Conservation (phyloP, 208 protist genomes). For the Leishmania mexicana region DNA sequence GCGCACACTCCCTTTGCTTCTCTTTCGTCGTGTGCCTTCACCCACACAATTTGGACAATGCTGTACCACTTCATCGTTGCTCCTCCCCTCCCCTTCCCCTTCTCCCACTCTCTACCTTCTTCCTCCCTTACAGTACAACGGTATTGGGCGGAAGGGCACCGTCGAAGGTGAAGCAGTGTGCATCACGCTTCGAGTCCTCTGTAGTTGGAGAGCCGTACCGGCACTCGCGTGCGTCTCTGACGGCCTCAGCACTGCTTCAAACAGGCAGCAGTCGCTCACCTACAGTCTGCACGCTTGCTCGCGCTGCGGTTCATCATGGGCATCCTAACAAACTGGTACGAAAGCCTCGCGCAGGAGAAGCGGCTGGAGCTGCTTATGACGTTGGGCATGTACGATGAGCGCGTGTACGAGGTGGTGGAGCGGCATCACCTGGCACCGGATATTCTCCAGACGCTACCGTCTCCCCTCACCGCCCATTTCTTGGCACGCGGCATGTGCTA, state of each 20-base stretch:
- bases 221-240: neutral
- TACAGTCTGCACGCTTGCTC: neutral
- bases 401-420: constrained; percentile 88
- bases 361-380: constrained; percentile 59
- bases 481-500: constrained; percentile 87
- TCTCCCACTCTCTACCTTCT: neutral
- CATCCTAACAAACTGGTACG: constrained; percentile 63
- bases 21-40: neutral
- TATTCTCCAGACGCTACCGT: constrained; percentile 65
- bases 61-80: neutral
- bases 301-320: constrained; percentile 40
- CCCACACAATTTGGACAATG: neutral
- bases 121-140: neutral
- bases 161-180: neutral
- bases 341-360: constrained; percentile 64
- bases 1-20: neutral
- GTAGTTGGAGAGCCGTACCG: neutral
- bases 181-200: neutral
- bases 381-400: constrained; percentile 86
- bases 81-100: neutral
- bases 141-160: neutral
- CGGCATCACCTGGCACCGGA: constrained; percentile 58
- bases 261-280: neutral
- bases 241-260: neutral
- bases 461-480: constrained; percentile 65